Base-by-base conservation (phyloP, 257 asterid genomes). In the Gynochthodes officinalis region DNA sequence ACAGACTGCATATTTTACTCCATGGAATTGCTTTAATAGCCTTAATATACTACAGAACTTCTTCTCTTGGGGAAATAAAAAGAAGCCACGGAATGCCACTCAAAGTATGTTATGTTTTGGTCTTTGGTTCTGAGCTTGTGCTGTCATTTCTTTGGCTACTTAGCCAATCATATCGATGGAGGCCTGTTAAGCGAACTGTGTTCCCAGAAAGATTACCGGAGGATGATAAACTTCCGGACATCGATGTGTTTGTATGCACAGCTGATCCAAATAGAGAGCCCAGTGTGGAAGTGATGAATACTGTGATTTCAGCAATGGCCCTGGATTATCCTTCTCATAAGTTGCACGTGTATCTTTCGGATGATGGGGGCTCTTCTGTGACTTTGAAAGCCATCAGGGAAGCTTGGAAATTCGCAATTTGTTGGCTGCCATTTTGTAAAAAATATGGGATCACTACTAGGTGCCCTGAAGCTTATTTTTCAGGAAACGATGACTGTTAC, bases 181-280 rank as follows among this genome's bases (percentile, higher is more conserved):
- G 66, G 16, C 96, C 89, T 0, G 78, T 89, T 6, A 33, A 32
- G 2, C 80, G 91, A 21, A 73, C 77, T 0, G 86, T 82, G 0
- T 77, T 78, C 71, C 88, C 88, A 0, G 87, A 86, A 3, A 75
- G 84, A 14, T 28, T 88, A 8, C 87, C 90, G 0, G 70, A 30
- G 0, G 73, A 84, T 55, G 76, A 79, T 0, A 28, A 73, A 1
- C 84, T 88, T 7, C 94, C 96, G 3, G 39, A 78, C 4, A 48
- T 88, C 1, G 96, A 89, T 7, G 91, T 89, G 50, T 82, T 86
- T 32, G 64, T 89, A 1, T 89, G 88, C 82, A 89, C 94, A 0
- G 87, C 92, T 0, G 93, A 89, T 53, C 85, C 88, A 0, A 27
- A 33, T 7, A 86, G n/a, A n/a, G n/a, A n/a, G n/a, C n/a, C n/a